Evolutionary conservation across 257 asterid genomes (phyloP).

Genomic region (Haberlea rhodopensis): DNA sequence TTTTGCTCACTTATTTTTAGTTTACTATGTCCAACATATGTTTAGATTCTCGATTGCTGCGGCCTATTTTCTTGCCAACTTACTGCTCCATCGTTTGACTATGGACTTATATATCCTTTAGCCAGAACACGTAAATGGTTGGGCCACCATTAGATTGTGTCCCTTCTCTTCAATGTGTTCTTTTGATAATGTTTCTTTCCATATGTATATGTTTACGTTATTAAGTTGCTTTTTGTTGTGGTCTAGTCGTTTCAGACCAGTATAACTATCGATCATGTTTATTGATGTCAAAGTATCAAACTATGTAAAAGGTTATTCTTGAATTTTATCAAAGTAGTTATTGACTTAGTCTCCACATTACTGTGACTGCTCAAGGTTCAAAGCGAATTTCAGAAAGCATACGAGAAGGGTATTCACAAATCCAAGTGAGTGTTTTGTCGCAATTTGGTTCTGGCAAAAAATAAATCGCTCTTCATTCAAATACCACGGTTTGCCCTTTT

Average conservation of each 20-base stretch:
- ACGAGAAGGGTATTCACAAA: constrained; percentile 93
- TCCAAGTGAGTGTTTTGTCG: constrained; percentile 64
- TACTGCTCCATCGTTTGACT: neutral
- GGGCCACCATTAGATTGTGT: neutral
- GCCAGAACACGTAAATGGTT: constrained; percentile 6
- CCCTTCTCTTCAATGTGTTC: neutral
- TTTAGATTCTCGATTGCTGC: too few species aligned
- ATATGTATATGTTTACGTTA: constrained; percentile 9
- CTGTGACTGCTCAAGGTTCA: constrained; percentile 57
- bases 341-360: constrained; percentile 26
- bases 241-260: constrained; percentile 14
- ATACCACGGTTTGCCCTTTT: constrained; percentile 21
- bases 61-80: constrained; percentile 2
- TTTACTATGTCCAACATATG: too few species aligned
- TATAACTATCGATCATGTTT: constrained; percentile 9
- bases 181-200: neutral
- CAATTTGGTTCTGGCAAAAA: constrained; percentile 14
- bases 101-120: constrained; percentile 9
- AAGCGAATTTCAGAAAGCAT: constrained; percentile 98
- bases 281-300: constrained; percentile 8
- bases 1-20: too few species aligned
- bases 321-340: constrained; percentile 14
- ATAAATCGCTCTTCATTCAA: constrained; percentile 15
- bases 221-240: constrained; percentile 9
- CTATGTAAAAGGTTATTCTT: constrained; percentile 7